Base-by-base conservation (phyloP, 2,329 filamentous ascomycete species). In the Aspergillus transmontanensis region DNA sequence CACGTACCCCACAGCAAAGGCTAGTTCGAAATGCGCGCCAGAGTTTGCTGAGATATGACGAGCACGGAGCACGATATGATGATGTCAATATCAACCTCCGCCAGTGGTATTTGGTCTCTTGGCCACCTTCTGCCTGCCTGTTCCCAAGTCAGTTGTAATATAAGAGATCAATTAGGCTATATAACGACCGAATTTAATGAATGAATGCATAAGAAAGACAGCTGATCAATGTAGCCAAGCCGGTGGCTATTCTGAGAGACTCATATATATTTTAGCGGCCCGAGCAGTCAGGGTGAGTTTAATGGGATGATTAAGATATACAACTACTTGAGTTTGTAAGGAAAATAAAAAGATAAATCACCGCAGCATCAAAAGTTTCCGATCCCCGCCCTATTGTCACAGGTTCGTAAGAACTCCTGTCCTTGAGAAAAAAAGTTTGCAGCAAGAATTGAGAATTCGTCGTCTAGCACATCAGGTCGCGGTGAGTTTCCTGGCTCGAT, bases 391-490 rank as follows among this genome's bases (percentile, higher is more conserved):
- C 78, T 76, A 46, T 75, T 75, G 64, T 80, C 78, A 34, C 74
- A 69, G 58, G 72, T 74, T 23, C 78, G 75, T 46, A 79, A 68
- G 58, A 80, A 79, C 57, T 80, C 78, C 58, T 80, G 77, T 2
- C 80, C 78, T 59, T 81, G 80, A 16, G 80, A 78, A 62, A 83
- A 83, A 66, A 82, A 83, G 64, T 80, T 83, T 54, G 82, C 77
- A 4, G 81, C 81, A 50, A 83, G 70, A 39, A 83, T 82, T 2
- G 80, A 81, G 34, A 81, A 73, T 30, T 82, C 80, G 62, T 82
- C 78, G 65, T 81, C 74, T 19, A 72, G 67, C 16, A 73, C 62
- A 21, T 71, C 71, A 23, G 72, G 68, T 11, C 68, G 65, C 9
- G 70, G 70, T 11, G 73, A 69, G 39, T 71, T 61, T 16, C 72